A percentile compares a stretch with the other conserved stretches of the same genome.
Conservation (phyloP, 108 stramenopile genomes). For the Mediolabrus comicus region DNA sequence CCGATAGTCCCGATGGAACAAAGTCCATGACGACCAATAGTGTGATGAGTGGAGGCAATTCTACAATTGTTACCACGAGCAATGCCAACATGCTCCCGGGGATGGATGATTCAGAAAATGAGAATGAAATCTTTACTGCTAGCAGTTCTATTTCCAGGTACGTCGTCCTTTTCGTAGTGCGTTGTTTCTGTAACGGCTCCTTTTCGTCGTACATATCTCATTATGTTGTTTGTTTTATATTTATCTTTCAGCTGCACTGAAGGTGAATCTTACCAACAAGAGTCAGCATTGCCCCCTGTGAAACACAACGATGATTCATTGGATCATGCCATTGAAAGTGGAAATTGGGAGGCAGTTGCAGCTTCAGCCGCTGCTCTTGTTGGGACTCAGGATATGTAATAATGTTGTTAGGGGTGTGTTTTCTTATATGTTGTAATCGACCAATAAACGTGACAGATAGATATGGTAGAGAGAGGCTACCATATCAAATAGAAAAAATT, state of each 20-base stretch:
- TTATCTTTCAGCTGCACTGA: background rate
- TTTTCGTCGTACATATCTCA: background rate
- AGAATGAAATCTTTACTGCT: background rate
- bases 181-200: too few relatives aligned
- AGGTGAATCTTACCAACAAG: background rate
- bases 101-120: constrained; percentile 5
- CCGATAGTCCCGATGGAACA: constrained; percentile 17
- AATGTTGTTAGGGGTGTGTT: too few relatives aligned
- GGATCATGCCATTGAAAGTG: constrained; percentile 37
- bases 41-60: constrained; percentile 1
- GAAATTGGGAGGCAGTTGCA: constrained; percentile 38
- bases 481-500: too few relatives aligned
- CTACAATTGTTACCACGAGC: constrained; percentile 3
- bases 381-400: background rate
- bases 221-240: background rate
- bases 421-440: background rate
- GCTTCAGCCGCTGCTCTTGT: constrained; percentile 23
- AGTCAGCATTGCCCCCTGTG: constrained; percentile 8
- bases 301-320: background rate
- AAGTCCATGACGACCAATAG: constrained; percentile 17
- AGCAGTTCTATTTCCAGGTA: background rate
- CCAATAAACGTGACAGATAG: background rate
- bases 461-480: too few relatives aligned
- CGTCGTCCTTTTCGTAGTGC: too few relatives aligned
- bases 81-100: constrained; percentile 10